These are phyloP conservation scores for Schizosaccharomyces cryophilus DNA, from an alignment of 805 yeast species.

Conservation along the genomic window DNA sequence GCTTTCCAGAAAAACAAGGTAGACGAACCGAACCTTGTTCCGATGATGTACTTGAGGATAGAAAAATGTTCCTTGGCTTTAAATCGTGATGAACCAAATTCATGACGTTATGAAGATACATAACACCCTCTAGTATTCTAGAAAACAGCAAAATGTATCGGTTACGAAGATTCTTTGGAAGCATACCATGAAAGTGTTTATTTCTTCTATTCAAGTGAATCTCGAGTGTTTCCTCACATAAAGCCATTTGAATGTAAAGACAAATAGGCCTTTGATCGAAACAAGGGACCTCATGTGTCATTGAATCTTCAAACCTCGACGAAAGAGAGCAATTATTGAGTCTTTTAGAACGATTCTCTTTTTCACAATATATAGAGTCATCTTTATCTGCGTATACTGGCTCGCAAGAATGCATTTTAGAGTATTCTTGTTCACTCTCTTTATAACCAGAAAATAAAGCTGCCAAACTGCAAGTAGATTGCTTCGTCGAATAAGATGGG, in stretches of 20 bases:
- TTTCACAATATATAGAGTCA: no score
- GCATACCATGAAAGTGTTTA: background rate
- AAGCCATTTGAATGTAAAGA: constrained; percentile 2
- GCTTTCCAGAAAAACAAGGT: background rate
- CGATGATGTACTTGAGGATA: background rate
- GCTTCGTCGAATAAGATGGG: background rate
- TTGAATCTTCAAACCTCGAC: background rate
- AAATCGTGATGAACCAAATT: constrained; percentile 1
- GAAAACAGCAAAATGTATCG: background rate
- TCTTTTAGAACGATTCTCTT: background rate
- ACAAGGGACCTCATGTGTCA: background rate
- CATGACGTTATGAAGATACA: constrained; percentile 1
- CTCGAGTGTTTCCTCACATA: background rate
- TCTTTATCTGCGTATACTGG: background rate
- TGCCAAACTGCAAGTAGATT: background rate
- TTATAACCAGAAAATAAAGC: background rate
- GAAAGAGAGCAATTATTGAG: background rate
- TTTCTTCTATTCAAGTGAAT: background rate
- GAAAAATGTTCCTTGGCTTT: constrained; percentile 2
- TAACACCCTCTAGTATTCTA: constrained; percentile 1
- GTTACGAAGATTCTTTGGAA: background rate
- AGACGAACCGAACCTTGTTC: background rate
- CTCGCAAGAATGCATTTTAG: background rate
- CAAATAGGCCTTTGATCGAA: background rate
- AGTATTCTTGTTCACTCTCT: background rate